phyloP scores from a whole-genome alignment of 1,139 yeast genomes.

The Zygoascus hellenicus region DNA sequence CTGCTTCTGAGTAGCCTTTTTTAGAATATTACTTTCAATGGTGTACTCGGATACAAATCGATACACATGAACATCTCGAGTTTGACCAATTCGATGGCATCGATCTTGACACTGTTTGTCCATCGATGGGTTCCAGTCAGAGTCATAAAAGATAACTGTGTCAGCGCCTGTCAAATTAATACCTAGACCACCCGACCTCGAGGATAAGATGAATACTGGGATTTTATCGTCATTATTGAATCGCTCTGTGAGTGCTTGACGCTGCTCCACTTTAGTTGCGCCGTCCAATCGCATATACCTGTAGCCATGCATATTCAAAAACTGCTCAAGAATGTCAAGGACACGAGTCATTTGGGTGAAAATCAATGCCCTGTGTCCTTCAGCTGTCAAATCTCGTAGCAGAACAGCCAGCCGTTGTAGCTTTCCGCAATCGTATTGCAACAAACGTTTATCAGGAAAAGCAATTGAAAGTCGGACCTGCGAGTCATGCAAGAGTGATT shows the following conservation, averaged over 20 bases:
- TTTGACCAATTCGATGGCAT: slow-evolving; percentile 98
- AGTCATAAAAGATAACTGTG: slow-evolving; percentile 96
- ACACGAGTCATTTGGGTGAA: slow-evolving; percentile 99
- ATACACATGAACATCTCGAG: slow-evolving; percentile 95
- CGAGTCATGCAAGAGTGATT: slow-evolving; percentile 65
- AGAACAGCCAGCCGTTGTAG: slow-evolving; percentile 75
- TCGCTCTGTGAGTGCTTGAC: slow-evolving; percentile 88
- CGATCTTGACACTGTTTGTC: slow-evolving; percentile 99
- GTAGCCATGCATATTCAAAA: slow-evolving; percentile 89
- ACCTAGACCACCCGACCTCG: slow-evolving; percentile 97
- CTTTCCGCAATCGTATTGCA: slow-evolving; percentile 97
- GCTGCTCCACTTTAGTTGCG: slow-evolving; percentile 93
- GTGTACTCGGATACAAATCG: slow-evolving; percentile 95
- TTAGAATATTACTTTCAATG: slow-evolving; percentile 89
- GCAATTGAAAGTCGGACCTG: slow-evolving; percentile 89
- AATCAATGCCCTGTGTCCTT: slow-evolving; percentile 89
- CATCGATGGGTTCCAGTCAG: slow-evolving; percentile 99
- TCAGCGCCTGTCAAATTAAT: slow-evolving; percentile 98
- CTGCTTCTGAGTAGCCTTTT: slow-evolving; percentile 92
- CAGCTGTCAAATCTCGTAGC: slow-evolving; percentile 68
- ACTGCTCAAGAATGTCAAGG: slow-evolving; percentile 86
- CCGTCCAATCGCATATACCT: slow-evolving; percentile 95
- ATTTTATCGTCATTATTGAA: slow-evolving; percentile 82
- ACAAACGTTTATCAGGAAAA: slow-evolving; percentile 87
- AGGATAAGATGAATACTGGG: slow-evolving; percentile 87